phyloP scores from a whole-genome alignment of 495 filamentous ascomycete species.

The Margaritispora aquatica region DNA sequence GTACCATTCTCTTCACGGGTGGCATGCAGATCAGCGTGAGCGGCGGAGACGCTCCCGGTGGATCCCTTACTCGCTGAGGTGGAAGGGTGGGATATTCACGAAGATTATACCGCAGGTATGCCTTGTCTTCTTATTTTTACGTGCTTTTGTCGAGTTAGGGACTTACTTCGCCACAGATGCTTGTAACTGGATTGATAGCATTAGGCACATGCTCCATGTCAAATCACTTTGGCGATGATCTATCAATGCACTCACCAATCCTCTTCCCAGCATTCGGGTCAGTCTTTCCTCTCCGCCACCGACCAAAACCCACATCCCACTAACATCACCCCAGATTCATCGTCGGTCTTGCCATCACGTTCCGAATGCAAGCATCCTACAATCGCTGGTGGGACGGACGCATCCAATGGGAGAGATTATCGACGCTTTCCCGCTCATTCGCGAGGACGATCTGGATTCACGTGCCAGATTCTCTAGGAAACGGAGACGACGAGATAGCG shows the following conservation, averaged over 20 bases:
- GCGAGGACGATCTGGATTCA: conserved; percentile 26
- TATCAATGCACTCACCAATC: conserved; percentile 24
- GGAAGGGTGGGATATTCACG: conserved; percentile 21
- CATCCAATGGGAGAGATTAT: conserved; percentile 26
- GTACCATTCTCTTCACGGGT: conserved; percentile 18
- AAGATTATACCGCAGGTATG: conserved; percentile 24
- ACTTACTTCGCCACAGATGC: conserved; percentile 14
- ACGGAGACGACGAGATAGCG: conserved; percentile 5
- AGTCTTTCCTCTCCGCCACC: background rate
- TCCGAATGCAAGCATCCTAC: conserved; percentile 27
- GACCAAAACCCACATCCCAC: background rate
- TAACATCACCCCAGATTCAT: conserved; percentile 16
- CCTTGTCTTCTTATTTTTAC: background rate
- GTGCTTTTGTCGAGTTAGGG: background rate
- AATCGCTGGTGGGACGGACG: conserved; percentile 30
- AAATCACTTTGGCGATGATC: conserved; percentile 10
- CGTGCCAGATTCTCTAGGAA: conserved; percentile 7
- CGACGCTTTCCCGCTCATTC: conserved; percentile 20
- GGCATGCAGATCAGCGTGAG: conserved; percentile 20
- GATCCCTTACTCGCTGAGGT: conserved; percentile 26
- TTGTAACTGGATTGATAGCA: conserved; percentile 19
- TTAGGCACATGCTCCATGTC: conserved; percentile 19
- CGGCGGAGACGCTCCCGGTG: conserved; percentile 17
- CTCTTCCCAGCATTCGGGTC: conserved; percentile 26
- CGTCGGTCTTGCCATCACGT: conserved; percentile 26